These are phyloP conservation scores for Dictyostelium purpureum DNA, from an alignment of 78 protist genomes.

Conservation along the genomic window DNA sequence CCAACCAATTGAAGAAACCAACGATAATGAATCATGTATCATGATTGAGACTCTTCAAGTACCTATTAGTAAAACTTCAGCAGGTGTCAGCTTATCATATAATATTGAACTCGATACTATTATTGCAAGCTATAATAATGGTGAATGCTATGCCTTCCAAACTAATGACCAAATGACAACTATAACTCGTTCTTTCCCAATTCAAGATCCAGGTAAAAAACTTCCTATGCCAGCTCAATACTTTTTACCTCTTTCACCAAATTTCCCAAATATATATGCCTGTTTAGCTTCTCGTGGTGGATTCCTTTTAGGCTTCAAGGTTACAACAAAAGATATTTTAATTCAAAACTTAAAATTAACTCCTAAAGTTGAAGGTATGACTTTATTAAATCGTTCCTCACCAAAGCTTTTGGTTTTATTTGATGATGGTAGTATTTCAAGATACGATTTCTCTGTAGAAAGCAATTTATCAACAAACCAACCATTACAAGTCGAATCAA, in stretches of 20 bases:
- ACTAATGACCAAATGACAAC: neutral
- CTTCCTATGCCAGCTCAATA: conserved; percentile 28
- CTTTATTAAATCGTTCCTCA: conserved; percentile 41
- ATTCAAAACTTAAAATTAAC: conserved; percentile 22
- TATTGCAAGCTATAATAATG: conserved; percentile 40
- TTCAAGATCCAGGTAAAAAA: conserved; percentile 17
- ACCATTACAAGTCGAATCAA: neutral
- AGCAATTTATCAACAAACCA: neutral
- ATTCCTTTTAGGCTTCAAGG: neutral
- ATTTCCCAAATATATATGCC: conserved; percentile 7
- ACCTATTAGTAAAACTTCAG: conserved; percentile 7
- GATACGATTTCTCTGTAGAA: conserved; percentile 49
- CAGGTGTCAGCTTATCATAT: conserved; percentile 8
- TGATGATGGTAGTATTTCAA: conserved; percentile 44
- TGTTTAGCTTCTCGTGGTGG: conserved; percentile 35
- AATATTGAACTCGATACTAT: neutral
- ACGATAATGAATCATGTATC: conserved; percentile 68
- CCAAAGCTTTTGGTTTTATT: conserved; percentile 45
- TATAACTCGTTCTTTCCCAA: neutral
- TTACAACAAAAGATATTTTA: neutral
- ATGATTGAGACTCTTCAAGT: conserved; percentile 70
- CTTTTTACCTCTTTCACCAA: conserved; percentile 20
- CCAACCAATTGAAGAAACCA: conserved; percentile 31
- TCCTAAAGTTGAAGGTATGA: conserved; percentile 64
- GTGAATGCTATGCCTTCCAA: conserved; percentile 32